Evolutionary conservation across 2,329 filamentous ascomycete genomes (phyloP), one percentile per base, ranked within the genome.

Genomic region (Stemphylium lycopersici): DNA sequence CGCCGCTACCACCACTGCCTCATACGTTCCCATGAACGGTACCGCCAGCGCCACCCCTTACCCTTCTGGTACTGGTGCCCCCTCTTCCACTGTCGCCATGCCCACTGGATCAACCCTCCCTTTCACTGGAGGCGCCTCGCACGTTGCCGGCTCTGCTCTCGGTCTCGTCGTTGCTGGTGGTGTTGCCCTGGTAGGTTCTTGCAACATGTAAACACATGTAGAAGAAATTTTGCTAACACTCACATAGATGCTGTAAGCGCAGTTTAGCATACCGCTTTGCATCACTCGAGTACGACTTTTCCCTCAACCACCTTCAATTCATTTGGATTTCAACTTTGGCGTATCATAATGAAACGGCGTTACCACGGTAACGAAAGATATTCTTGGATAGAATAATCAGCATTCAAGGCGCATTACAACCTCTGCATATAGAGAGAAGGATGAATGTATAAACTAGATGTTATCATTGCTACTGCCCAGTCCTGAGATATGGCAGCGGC

Each of bases 81-180:
- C 58, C 15, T 40, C 51, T 15, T 40, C 44, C 15, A 62, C 63
- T 4, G 66, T 65, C 38, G 31, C 45, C 11, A 58, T 39, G 47
- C 56, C 62, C 15, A 61, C 58, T 16, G 54, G 55, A 6, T 60
- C 61, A 7, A 59, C 55, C 10, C 47, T 56, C 8, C 68, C 70
- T 26, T 73, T 72, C 55, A 61, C 62, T 20, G 69, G 69, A 41
- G 71, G 61, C 20, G 70, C 66, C 13, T 48, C 56, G 22, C 60
- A 62, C 45, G 48, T 66, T 32, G 60, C 65, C n/a, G 65, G 69
- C 36, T 67, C 64, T 11, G 66, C 63, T 34, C 45, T 73, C 34
- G 70, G 66, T n/a, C 41, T 68, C 29, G 26, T 73, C 36, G 48
- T 72, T 29, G 65, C 63, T 39, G 71, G 70, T 6, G 71, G 68